Evolutionary conservation across 2,329 filamentous ascomycete genomes (phyloP), one percentile per base, ranked within the genome.

Genomic region (Lachnellula arida): DNA sequence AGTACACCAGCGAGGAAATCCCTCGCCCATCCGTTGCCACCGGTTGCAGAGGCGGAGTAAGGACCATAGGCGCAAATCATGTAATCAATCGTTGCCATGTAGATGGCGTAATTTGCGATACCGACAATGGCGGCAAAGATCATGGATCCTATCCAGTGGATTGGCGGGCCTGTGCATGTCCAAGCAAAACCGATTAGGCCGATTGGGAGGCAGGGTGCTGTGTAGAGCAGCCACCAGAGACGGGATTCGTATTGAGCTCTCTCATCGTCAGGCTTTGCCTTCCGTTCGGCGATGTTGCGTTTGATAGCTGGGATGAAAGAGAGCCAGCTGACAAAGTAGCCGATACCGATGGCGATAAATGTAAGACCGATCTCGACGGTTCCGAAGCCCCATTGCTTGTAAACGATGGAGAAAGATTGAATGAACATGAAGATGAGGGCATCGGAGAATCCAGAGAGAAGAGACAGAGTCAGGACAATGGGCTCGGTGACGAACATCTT

Each of bases 361-460:
- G 81, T 71, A 22, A 88, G 73, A 0, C 84, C 85, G 2, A 84
- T 72, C 8, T 78, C 71, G 2, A 85, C 71, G 7, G 78, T 76
- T 22, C 72, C 72, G 62, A 90, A 90, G 46, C 72, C 65, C 85
- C 85, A 91, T 65, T 89, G 84, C 15, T 75, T 71, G 64, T 88
- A 88, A 2, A 91, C 86, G 2, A 88, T 75, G 0, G 75, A 72
- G 63, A 89, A 91, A 0, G 83, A 87, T 68, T 90, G 85, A 53
- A 90, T 82, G 68, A 87, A 88, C 76, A 88, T 88, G 75, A 90
- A 91, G 71, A 90, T 89, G 4, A 91, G 79, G 2, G 86, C 86
- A 57, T 90, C 87, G 9, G 81, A 84, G 75, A 90, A 90, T 34
- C 87, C 87, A 3, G 81, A 86, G 5, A 90, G 81, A 0, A 90